Percentiles rank a stretch among this genome's conserved stretches.
Evolutionary conservation across 2,329 filamentous ascomycete genomes (phyloP).

Genomic region (Grosmannia serpens): DNA sequence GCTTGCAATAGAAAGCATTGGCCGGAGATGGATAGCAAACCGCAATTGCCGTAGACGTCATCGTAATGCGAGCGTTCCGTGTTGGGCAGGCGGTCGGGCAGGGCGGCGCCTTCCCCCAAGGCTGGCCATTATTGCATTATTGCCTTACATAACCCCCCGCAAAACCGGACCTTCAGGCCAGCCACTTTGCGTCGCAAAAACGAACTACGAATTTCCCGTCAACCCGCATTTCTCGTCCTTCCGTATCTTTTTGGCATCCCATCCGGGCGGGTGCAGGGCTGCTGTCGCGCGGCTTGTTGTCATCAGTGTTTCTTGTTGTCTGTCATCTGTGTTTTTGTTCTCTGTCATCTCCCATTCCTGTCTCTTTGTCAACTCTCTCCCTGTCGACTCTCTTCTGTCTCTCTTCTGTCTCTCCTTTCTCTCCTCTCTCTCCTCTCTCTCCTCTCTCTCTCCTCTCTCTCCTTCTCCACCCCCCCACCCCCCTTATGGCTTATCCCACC

Average conservation of each 20-base stretch:
- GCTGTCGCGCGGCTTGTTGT: too few species aligned
- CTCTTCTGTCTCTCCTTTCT: neutral
- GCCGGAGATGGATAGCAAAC: neutral
- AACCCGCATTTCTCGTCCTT: neutral
- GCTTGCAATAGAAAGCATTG: neutral
- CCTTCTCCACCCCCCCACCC: neutral
- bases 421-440: neutral
- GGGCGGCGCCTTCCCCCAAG: neutral
- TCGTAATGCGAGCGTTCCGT: neutral
- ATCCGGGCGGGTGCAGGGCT: too few species aligned
- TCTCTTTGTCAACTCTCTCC: too few species aligned
- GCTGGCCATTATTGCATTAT: too few species aligned
- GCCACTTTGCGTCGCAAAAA: neutral
- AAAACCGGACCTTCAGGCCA: neutral
- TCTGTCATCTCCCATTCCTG: too few species aligned
- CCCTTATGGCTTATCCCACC: neutral
- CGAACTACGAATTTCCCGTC: too few species aligned
- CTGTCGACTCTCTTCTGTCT: too few species aligned
- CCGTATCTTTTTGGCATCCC: neutral
- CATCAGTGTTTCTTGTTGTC: neutral
- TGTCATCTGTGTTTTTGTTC: neutral
- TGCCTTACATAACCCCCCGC: neutral
- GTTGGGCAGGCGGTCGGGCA: neutral
- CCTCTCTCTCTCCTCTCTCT: neutral
- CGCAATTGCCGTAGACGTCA: neutral